Conservation (phyloP, 306 rosid genomes). For the Trichosanthes cucumerina region DNA sequence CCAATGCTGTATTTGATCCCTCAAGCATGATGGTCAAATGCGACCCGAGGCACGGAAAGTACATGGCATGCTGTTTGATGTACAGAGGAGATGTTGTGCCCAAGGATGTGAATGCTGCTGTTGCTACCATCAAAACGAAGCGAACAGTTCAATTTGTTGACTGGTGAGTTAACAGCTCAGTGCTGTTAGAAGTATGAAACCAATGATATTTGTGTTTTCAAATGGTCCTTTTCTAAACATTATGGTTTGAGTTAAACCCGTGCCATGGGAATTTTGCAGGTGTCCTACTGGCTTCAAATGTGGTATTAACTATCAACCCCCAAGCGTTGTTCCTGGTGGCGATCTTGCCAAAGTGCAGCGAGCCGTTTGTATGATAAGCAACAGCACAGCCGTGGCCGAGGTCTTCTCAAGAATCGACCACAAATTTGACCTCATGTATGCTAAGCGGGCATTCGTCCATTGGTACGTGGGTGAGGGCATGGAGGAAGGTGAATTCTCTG, state of each 20-base stretch:
- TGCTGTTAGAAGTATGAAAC: background rate
- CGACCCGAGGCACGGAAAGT: constrained; percentile 73
- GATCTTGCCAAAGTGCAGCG: constrained; percentile 65
- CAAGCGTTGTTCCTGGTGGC: constrained; percentile 67
- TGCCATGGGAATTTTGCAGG: constrained; percentile 22
- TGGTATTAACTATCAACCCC: constrained; percentile 69
- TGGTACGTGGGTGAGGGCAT: constrained; percentile 84
- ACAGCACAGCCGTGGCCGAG: constrained; percentile 58
- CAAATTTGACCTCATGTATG: constrained; percentile 60
- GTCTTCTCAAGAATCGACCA: constrained; percentile 62
- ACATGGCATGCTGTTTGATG: constrained; percentile 83
- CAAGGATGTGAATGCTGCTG: constrained; percentile 59
- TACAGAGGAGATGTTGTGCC: constrained; percentile 72
- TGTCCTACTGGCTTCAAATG: constrained; percentile 89
- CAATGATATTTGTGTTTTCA: background rate
- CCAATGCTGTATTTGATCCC: constrained; percentile 63
- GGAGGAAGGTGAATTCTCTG: constrained; percentile 86
- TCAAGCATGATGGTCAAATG: constrained; percentile 76
- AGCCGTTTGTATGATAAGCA: constrained; percentile 73
- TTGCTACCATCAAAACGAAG: constrained; percentile 56
- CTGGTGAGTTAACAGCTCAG: constrained; percentile 32
- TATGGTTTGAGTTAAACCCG: background rate
- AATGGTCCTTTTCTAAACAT: background rate
- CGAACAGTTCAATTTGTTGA: constrained; percentile 66
- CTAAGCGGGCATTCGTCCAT: constrained; percentile 70